phyloP scores from a whole-genome alignment of 257 asterid species.

The Solanum peruvianum region DNA sequence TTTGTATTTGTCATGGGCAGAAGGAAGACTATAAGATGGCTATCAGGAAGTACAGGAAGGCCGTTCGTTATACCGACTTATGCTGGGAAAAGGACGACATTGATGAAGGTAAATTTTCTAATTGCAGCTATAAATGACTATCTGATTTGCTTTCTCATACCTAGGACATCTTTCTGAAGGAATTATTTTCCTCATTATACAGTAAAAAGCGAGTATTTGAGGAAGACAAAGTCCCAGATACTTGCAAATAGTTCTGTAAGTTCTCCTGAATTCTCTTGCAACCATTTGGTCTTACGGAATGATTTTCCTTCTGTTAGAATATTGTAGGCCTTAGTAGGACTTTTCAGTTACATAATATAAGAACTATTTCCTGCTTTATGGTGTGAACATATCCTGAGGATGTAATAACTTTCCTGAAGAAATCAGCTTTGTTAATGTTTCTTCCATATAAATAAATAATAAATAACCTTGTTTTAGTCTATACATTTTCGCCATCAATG shows the following conservation, averaged over 20 bases:
- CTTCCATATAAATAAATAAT: neutral
- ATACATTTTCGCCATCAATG: neutral
- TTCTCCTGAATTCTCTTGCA: neutral
- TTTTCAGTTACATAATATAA: neutral
- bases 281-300: neutral
- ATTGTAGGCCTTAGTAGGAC: neutral
- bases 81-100: slow-evolving; percentile 26
- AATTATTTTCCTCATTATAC: neutral
- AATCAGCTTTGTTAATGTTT: neutral
- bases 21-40: slow-evolving; percentile 29
- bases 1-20: neutral
- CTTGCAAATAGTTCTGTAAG: slow-evolving; percentile 33
- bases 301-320: neutral
- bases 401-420: neutral
- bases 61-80: slow-evolving; percentile 13
- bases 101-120: slow-evolving; percentile 12
- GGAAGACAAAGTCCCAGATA: slow-evolving; percentile 26
- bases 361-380: neutral
- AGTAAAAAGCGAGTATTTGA: slow-evolving; percentile 15
- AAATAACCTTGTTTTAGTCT: neutral
- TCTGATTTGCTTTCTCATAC: neutral
- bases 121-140: neutral
- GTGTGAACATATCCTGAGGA: neutral
- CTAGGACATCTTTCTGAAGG: neutral
- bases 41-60: slow-evolving; percentile 22